Evolutionary conservation across 768 basidiomycete species (phyloP).

Genomic region (Boletellus emodensis): DNA sequence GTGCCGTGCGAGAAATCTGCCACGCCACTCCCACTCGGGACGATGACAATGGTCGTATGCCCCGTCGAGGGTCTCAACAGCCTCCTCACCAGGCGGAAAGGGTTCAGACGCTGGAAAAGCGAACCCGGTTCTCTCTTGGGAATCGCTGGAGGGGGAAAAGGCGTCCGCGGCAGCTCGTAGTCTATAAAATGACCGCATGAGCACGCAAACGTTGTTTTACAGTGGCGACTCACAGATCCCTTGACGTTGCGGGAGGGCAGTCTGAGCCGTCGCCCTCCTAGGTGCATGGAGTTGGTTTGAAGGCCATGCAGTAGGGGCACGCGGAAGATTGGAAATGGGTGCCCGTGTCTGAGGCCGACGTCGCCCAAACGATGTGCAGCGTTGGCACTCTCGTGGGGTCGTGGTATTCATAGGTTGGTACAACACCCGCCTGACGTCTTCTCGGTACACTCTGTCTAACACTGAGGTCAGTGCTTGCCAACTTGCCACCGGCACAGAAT

Average conservation of each 20-base stretch:
- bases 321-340: background rate
- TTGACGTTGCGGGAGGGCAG: background rate
- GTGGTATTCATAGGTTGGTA: background rate
- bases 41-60: background rate
- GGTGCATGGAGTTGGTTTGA: background rate
- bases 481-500: background rate
- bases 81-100: conserved; percentile 5
- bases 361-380: background rate
- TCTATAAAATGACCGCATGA: conserved; percentile 5
- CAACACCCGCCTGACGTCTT: background rate
- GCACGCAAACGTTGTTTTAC: background rate
- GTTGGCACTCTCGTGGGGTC: conserved; percentile 2
- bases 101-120: conserved; percentile 10
- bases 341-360: background rate
- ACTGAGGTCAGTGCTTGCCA: background rate
- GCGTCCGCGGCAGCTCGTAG: background rate
- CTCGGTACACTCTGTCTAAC: conserved; percentile 1
- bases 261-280: background rate
- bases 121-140: background rate
- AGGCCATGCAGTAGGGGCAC: background rate
- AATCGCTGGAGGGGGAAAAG: background rate
- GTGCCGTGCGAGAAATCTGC: conserved; percentile 10
- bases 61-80: background rate
- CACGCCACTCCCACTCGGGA: conserved; percentile 8
- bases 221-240: conserved; percentile 3